Percentiles rank a stretch among this genome's conserved stretches.
phyloP scores from a whole-genome alignment of 108 stramenopile genomes.

The Nannochloropsis gaditana region DNA sequence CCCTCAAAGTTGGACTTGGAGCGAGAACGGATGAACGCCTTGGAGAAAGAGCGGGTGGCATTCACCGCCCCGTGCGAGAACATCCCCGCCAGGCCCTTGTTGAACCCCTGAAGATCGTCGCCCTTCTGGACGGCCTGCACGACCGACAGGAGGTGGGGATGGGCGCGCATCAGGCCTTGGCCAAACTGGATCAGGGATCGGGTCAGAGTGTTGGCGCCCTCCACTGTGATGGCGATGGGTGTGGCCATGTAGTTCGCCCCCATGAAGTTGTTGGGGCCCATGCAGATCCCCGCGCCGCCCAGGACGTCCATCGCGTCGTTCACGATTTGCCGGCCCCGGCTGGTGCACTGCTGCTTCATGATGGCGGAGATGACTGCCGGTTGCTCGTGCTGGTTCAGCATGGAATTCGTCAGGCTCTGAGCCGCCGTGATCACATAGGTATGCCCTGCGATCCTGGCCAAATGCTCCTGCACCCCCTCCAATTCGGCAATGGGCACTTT shows the following conservation, averaged over 20 bases:
- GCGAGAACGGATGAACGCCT: slow-evolving; percentile 42
- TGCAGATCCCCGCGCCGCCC: slow-evolving; percentile 93
- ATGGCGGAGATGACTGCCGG: slow-evolving; percentile 95
- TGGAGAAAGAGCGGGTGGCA: slow-evolving; percentile 63
- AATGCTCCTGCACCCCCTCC: slow-evolving; percentile 95
- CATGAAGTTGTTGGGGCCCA: slow-evolving; percentile 85
- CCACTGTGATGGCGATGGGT: slow-evolving; percentile 95
- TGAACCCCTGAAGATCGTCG: slow-evolving; percentile 69
- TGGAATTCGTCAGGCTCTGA: slow-evolving; percentile 92
- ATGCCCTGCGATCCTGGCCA: slow-evolving; percentile 80
- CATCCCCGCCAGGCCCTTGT: slow-evolving; percentile 78
- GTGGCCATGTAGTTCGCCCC: slow-evolving; percentile 90
- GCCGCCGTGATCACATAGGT: slow-evolving; percentile 81
- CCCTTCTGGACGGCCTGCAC: slow-evolving; percentile 76
- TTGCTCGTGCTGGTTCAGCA: slow-evolving; percentile 96
- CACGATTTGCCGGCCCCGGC: slow-evolving; percentile 82
- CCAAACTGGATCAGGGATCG: slow-evolving; percentile 95
- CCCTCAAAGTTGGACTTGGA: slow-evolving; percentile 49
- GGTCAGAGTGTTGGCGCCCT: slow-evolving; percentile 97
- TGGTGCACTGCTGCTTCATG: slow-evolving; percentile 97
- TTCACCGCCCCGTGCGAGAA: slow-evolving; percentile 78
- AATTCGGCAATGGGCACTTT: slow-evolving; percentile 96
- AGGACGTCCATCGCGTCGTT: slow-evolving; percentile 93
- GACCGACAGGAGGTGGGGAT: slow-evolving; percentile 91
- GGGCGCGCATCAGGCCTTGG: slow-evolving; percentile 92